Conservation (phyloP, 176 grass and related monocot species). For the Olyra latifolia region DNA sequence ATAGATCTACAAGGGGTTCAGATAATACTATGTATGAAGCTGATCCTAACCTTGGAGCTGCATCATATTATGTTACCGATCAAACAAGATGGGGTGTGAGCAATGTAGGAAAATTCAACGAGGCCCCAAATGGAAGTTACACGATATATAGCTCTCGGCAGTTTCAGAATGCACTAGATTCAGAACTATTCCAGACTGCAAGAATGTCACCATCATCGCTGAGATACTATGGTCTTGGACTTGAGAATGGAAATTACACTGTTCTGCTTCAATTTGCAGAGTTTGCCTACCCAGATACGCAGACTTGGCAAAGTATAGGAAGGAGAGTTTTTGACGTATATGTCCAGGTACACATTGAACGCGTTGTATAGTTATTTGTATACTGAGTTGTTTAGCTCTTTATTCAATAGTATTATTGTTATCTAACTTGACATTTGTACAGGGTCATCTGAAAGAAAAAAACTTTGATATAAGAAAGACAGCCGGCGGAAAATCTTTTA, state of each 20-base stretch:
- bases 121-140: constrained; percentile 36
- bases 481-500: constrained; percentile 59
- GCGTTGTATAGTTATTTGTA: background rate
- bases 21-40: constrained; percentile 56
- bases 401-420: no score
- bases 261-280: constrained; percentile 74
- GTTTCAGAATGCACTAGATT: constrained; percentile 58
- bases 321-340: constrained; percentile 89
- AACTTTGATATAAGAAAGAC: constrained; percentile 79
- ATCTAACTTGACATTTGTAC: constrained; percentile 37
- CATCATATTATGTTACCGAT: constrained; percentile 57
- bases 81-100: constrained; percentile 45
- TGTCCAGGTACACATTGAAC: constrained; percentile 52
- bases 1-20: constrained; percentile 36
- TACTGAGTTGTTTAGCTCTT: background rate
- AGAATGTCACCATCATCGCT: constrained; percentile 83
- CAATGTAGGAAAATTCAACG: constrained; percentile 64
- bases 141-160: constrained; percentile 33
- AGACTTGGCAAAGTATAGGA: constrained; percentile 58
- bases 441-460: constrained; percentile 69
- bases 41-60: constrained; percentile 52
- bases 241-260: constrained; percentile 93
- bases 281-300: constrained; percentile 34
- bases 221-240: constrained; percentile 89
- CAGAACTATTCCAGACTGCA: constrained; percentile 60